A percentile compares a stretch with the other conserved stretches of the same genome.
These are phyloP conservation scores for Lachancea cidri DNA, from an alignment of 805 yeast species.

Conservation along the genomic window DNA sequence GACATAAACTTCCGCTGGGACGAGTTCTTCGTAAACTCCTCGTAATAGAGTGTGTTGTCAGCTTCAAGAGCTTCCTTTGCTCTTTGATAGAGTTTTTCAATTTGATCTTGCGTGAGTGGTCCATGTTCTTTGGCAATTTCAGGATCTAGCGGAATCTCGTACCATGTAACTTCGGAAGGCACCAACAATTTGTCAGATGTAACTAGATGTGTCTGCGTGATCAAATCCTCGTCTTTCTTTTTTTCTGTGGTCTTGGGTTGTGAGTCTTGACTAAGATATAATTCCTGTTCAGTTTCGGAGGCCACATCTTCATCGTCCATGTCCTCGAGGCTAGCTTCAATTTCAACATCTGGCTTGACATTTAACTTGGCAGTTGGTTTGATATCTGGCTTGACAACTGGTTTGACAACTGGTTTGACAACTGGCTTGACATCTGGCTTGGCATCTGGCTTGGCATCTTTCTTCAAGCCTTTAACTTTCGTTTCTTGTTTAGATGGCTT, in stretches of 20 bases:
- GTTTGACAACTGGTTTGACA: too few relatives aligned
- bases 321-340: slow-evolving; percentile 19
- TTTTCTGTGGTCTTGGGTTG: slow-evolving; percentile 18
- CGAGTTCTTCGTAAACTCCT: slow-evolving; percentile 66
- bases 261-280: slow-evolving; percentile 16
- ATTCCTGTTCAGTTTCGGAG: slow-evolving; percentile 30
- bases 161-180: slow-evolving; percentile 73
- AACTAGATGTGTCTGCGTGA: slow-evolving; percentile 38
- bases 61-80: slow-evolving; percentile 61
- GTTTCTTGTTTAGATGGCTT: too few relatives aligned
- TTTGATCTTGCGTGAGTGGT: slow-evolving; percentile 42
- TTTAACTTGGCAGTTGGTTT: too few relatives aligned
- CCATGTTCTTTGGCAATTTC: slow-evolving; percentile 23
- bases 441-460: too few relatives aligned
- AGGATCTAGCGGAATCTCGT: slow-evolving; percentile 45
- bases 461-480: too few relatives aligned
- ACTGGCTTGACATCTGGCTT: too few relatives aligned
- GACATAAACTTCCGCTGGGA: slow-evolving; percentile 85
- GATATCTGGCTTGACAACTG: too few relatives aligned
- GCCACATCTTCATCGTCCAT: slow-evolving; percentile 32
- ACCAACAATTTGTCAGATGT: slow-evolving; percentile 51
- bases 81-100: slow-evolving; percentile 55
- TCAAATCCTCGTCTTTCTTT: slow-evolving; percentile 30
- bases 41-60: slow-evolving; percentile 67
- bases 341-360: background rate